phyloP scores from a whole-genome alignment of 345 rosid genomes.

The Gossypium arboreum region DNA sequence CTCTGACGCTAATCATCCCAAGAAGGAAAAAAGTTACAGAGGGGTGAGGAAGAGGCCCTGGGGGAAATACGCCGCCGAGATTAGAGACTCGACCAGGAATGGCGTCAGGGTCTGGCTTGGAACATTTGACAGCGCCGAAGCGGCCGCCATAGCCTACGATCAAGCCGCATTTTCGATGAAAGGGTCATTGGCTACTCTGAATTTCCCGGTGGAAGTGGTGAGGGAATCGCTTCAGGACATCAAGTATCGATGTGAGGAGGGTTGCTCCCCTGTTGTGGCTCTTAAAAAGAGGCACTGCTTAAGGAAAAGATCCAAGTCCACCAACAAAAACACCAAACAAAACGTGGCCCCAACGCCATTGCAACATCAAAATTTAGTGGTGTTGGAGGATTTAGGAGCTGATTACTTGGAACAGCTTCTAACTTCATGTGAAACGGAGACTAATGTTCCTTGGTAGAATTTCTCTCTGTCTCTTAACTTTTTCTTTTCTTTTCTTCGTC shows the following conservation, averaged over 20 bases:
- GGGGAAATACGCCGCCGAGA: constrained; percentile 79
- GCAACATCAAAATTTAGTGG: constrained; percentile 37
- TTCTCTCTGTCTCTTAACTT: not conserved
- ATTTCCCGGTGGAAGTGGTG: constrained; percentile 53
- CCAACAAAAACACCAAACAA: constrained; percentile 27
- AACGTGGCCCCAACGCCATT: not conserved
- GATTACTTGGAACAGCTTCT: constrained; percentile 67
- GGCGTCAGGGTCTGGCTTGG: constrained; percentile 78
- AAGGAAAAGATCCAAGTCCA: constrained; percentile 30
- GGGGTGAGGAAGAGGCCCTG: constrained; percentile 73
- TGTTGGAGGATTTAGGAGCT: constrained; percentile 67
- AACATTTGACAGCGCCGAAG: constrained; percentile 66
- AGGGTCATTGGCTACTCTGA: constrained; percentile 55
- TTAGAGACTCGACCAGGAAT: constrained; percentile 58
- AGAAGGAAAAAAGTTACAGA: constrained; percentile 42
- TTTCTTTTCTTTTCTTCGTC: not conserved
- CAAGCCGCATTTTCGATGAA: constrained; percentile 64
- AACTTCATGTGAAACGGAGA: constrained; percentile 38
- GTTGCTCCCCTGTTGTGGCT: constrained; percentile 63
- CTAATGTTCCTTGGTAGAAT: not conserved
- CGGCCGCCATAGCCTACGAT: constrained; percentile 72
- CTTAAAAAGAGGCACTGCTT: constrained; percentile 53
- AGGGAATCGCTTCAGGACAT: constrained; percentile 51
- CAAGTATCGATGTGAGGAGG: constrained; percentile 42
- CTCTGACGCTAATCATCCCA: constrained; percentile 15